Evolutionary conservation across 192 early-diverging fungal species (phyloP), one percentile per base, ranked within the genome.

Genomic region (Coemansia sp.): DNA sequence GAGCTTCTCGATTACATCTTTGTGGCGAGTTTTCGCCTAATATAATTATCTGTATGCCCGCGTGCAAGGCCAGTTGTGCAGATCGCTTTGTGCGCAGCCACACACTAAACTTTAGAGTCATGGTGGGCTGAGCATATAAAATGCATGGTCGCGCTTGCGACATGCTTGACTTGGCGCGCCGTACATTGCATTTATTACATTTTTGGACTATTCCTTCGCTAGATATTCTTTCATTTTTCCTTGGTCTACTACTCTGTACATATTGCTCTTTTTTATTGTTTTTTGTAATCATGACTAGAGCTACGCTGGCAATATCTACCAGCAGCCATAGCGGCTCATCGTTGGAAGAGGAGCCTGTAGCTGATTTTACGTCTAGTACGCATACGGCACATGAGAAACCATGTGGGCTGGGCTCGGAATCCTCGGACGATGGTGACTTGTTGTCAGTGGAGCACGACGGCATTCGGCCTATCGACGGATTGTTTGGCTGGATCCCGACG

Each of bases 401-500:
- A 44, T 44, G 42, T 11, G 15, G 14, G 42, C 42, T 10, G 14
- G 42, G 4, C 14, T 5, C 42, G 15, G 11, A 15, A 44, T 12
- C 42, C 10, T 15, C 45, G 17, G 45, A 27, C 27, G 27, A 48
- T 19, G n/a, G 19, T 19, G 45, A 48, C 17, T 5, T 48, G 19
- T 5, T 5, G 45, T 17, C 45, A 15, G 45, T 19, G 1, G 19
- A 48, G 19, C 15, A 15, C n/a, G 45, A 48, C 19, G 34, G 12
- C 27, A 34, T 62, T 17, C 64, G 68, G 2, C 70, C 75, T 6
- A 6, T 57, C 8, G 75, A 77, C 51, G 38, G 75, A 8, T 9
- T 42, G 17, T 77, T 77, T 41, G 70, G 75, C 31, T 77, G 75
- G 75, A 72, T 77, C 37, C 69, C 70, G 11, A 72, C 70, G 14